Base-by-base conservation (phyloP, 2,329 filamentous ascomycete species). In the Aspergillus quadrilineatus region DNA sequence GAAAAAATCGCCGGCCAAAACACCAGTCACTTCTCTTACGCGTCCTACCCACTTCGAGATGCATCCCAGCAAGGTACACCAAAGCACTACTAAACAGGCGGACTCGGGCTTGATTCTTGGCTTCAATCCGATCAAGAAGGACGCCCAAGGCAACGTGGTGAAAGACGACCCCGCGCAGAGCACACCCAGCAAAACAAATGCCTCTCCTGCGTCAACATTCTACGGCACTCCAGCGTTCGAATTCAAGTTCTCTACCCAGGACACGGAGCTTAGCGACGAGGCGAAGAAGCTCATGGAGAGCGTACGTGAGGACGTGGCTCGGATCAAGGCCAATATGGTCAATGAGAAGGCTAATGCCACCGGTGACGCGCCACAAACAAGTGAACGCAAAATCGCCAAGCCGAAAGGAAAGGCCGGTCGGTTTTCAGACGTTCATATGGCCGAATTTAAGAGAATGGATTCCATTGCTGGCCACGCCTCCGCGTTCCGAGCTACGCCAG, bases 401-500 rank as follows among this genome's bases (percentile, higher is more conserved):
- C 85, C 92, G 10, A 95, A 88, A 76, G 87, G 90, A 64, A 92
- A 88, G 71, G 82, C 85, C 50, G 79, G 86, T 48, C 87, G 93
- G 45, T 97, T 88, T 76, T 96, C 90, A 70, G 88, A 91, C 60
- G 86, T 85, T 37, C 93, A 97, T 71, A 89, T 90, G 84, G 86
- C 87, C 49, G 85, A 93, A 68, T 97, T 97, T 77, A 90, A 90
- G 76, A 97, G 96, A 80, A 97, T 97, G 93, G 92, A 96, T 71
- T 97, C 92, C 1, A 97, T 97, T 68, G 90, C 86, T 43, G 87
- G 87, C 60, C 92, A 97, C 70, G 82, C 91, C 7, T 96, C 92
- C 9, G 84, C 88, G 14, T 94, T 81, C 77, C 64, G 85, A 78
- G 69, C 74, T 73, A 50, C 76, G 69, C 64, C 78, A 68, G 67